Evolutionary conservation across 2,329 filamentous ascomycete species (phyloP), one percentile per base, ranked within the genome.

Genomic region (Aspergillus costaricaensis): DNA sequence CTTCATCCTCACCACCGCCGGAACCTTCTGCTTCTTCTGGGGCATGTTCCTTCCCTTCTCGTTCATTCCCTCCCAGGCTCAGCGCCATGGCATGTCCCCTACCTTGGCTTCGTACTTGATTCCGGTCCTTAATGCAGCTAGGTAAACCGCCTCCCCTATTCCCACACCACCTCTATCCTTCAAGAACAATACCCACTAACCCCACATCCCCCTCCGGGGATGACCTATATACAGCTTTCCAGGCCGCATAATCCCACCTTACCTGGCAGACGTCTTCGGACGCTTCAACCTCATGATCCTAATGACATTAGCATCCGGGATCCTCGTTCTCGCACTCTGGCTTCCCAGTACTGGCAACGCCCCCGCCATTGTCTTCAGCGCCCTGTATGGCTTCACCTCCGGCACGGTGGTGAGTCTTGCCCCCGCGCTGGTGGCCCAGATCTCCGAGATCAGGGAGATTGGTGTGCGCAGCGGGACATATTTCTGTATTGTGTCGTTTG

Each of bases 311-410:
- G 10, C 58, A 15, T 60, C 54, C 1, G 53, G 60, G 17, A 61
- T 63, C 23, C 50, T 61, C 27, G 61, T 63, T 6, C 71, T 87
- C 0, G 82, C 80, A 27, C 72, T 89, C 2, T 84, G 86, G 85
- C 75, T 86, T 4, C 81, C 82, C 1, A 81, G 78, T 10, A 77
- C 76, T 3, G 78, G 79, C 39, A 83, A 86, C 9, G 82, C 82
- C 0, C 82, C 84, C 1, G 84, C 88, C 60, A 82, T 91, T 53
- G 79, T 86, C 38, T 91, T 90, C 72, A 82, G 84, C 12, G 79
- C 83, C n/a, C 74, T 91, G 6, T 92, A 89, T 65, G 90, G 89
- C 17, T 90, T 91, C 71, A 82, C 82, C 14, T 88, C 85, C 0
- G 90, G 89, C 12, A 85, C 85, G 2, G 89, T 87, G 67, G 84